These are phyloP conservation scores for Blakeslea trispora DNA, from an alignment of 371 early-diverging fungal genomes.

Conservation along the genomic window DNA sequence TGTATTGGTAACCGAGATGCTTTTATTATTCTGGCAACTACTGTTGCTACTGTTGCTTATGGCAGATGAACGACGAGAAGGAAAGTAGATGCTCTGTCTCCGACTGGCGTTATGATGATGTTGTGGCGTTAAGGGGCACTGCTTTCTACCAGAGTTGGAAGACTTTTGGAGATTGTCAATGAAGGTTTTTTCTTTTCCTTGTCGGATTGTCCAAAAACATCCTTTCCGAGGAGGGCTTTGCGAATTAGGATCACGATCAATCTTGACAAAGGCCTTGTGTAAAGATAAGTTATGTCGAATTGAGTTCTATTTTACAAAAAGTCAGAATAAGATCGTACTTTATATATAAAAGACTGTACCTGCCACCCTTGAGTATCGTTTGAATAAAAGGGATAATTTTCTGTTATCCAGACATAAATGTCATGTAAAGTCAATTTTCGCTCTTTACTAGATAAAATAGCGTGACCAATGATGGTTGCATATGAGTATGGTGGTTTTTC, in stretches of 20 bases:
- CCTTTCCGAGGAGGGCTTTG: conserved; percentile 33
- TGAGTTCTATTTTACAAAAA: conserved; percentile 70
- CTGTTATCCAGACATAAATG: conserved; percentile 91
- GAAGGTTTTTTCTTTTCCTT: conserved; percentile 31
- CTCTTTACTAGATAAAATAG: conserved; percentile 77
- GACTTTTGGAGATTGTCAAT: conserved; percentile 33
- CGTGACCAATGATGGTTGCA: conserved; percentile 90
- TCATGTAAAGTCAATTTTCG: conserved; percentile 84
- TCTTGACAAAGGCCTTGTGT: conserved; percentile 82
- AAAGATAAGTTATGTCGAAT: conserved; percentile 42
- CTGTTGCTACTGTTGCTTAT: background rate
- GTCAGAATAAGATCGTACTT: background rate
- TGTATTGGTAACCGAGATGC: background rate
- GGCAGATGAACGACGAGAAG: conserved; percentile 11
- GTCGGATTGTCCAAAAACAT: conserved; percentile 52
- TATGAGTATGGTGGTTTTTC: conserved; percentile 93
- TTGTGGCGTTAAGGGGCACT: conserved; percentile 12
- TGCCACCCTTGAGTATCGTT: conserved; percentile 84
- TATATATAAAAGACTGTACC: conserved; percentile 42
- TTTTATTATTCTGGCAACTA: background rate
- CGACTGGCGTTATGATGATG: background rate
- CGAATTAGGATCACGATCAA: conserved; percentile 26
- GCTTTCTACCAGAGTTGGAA: conserved; percentile 8
- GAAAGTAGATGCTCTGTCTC: background rate
- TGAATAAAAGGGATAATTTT: conserved; percentile 78